phyloP scores from a whole-genome alignment of 2,329 filamentous ascomycete genomes.

The Colletotrichum godetiae region DNA sequence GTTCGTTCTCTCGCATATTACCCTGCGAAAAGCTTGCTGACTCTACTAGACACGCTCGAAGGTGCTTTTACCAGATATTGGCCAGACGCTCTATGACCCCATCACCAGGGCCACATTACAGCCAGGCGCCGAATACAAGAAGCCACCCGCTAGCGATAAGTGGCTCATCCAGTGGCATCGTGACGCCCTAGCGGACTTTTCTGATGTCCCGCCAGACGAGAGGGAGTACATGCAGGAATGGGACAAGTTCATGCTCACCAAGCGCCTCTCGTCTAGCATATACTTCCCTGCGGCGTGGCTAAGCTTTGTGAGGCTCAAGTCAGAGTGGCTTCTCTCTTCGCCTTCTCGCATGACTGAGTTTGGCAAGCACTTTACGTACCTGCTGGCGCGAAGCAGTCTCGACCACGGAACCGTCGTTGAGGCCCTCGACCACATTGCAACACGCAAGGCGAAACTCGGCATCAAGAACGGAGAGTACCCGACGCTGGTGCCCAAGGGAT shows the following conservation, averaged over 20 bases:
- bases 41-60: conserved; percentile 18
- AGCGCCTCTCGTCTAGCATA: conserved; percentile 62
- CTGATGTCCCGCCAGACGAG: conserved; percentile 64
- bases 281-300: conserved; percentile 65
- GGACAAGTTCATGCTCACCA: conserved; percentile 65
- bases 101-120: conserved; percentile 64
- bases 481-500: conserved; percentile 39
- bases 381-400: conserved; percentile 61
- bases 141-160: conserved; percentile 56
- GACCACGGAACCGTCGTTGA: conserved; percentile 55
- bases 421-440: conserved; percentile 56
- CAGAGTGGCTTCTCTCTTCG: conserved; percentile 62
- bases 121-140: conserved; percentile 57
- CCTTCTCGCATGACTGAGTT: conserved; percentile 64
- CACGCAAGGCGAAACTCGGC: conserved; percentile 48
- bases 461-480: conserved; percentile 14
- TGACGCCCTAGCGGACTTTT: conserved; percentile 67
- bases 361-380: conserved; percentile 63
- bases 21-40: background rate
- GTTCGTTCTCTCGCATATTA: background rate
- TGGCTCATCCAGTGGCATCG: conserved; percentile 71
- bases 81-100: conserved; percentile 66
- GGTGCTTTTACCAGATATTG: conserved; percentile 59
- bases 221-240: conserved; percentile 70
- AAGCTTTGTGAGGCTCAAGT: conserved; percentile 62